Percentiles rank a stretch among this genome's conserved stretches.
phyloP scores from a whole-genome alignment of 148 eudicot species.

The Diospyros kaki region DNA sequence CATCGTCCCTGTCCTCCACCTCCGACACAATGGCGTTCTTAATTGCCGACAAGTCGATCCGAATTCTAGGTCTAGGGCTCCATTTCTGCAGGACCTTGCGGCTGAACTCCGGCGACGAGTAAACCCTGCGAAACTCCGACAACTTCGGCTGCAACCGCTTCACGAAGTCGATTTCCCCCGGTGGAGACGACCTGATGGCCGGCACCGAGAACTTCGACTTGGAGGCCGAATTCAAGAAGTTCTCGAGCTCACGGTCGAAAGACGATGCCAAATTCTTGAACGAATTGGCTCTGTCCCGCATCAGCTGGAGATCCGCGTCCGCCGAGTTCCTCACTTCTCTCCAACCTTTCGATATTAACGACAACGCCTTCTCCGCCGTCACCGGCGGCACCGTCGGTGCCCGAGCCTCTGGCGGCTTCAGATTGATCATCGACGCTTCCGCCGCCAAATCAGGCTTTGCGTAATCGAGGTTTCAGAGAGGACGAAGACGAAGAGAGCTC shows the following conservation, averaged over 20 bases:
- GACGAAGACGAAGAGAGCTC: not conserved
- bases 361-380: conserved; percentile 59
- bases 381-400: conserved; percentile 23
- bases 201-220: conserved; percentile 46
- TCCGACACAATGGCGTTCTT: conserved; percentile 70
- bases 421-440: conserved; percentile 26
- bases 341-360: conserved; percentile 82
- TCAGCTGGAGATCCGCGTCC: conserved; percentile 73
- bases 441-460: not conserved
- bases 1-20: conserved; percentile 28
- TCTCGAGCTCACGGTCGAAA: conserved; percentile 68
- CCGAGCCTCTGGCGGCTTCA: conserved; percentile 33
- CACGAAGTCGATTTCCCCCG: conserved; percentile 65
- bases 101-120: conserved; percentile 82
- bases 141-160: conserved; percentile 68
- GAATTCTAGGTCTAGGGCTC: conserved; percentile 52
- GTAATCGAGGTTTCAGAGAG: not conserved
- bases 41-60: conserved; percentile 70
- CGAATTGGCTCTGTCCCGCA: conserved; percentile 71
- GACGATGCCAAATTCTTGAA: conserved; percentile 71
- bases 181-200: conserved; percentile 29
- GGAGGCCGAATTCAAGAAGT: conserved; percentile 62
- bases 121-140: conserved; percentile 68
- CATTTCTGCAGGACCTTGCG: conserved; percentile 59
- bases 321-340: conserved; percentile 72